Base-by-base conservation (phyloP, 768 basidiomycete species). In the Dictyophora rubrovolvata region DNA sequence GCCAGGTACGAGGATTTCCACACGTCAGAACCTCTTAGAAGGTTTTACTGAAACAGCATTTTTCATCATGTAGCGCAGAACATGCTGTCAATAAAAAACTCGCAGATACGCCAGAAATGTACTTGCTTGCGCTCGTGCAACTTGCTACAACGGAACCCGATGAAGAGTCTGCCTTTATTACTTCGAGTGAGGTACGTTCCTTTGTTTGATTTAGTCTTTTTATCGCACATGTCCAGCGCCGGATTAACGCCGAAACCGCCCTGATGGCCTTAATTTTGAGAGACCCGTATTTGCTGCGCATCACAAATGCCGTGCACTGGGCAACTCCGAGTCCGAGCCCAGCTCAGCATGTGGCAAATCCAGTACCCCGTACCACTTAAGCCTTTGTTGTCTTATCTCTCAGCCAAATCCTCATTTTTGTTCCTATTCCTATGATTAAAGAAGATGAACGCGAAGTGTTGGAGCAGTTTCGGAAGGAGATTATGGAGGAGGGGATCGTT, bases 81-180 rank as follows among this genome's bases (percentile, higher is more conserved):
- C 83, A 83, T 60, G 85, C 85, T 0, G 87, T 92, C 59, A 87
- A 91, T 67, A 86, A 92, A 63, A 78, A 89, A 14, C 74, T 92
- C 21, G 81, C 82, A 17, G 83, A 85, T 63, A 83, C 85, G 0
- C 89, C 89, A 3, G 88, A 90, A 74, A 75, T 86, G 7, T 90
- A 90, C 65, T 70, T 92, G 21, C 79, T 90, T 20, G 89, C 87
- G 0, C 72, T 92, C 35, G 82, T 86, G 1, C 87, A 90, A 72
- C 88, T 89, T 62, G 84, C 88, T 9, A 82, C 85, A 34, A 77
- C 77, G 18, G 85, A 86, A 21, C 87, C 87, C 65, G 86, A 86
- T 0, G 87, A 89, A 69, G 84, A n/a, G n/a, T n/a, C n/a, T n/a
- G n/a, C n/a, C n/a, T n/a, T n/a, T n/a, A n/a, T n/a, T n/a, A n/a